These are phyloP conservation scores for Picea glauca DNA, from an alignment of 75 land plant genomes.

Conservation along the genomic window DNA sequence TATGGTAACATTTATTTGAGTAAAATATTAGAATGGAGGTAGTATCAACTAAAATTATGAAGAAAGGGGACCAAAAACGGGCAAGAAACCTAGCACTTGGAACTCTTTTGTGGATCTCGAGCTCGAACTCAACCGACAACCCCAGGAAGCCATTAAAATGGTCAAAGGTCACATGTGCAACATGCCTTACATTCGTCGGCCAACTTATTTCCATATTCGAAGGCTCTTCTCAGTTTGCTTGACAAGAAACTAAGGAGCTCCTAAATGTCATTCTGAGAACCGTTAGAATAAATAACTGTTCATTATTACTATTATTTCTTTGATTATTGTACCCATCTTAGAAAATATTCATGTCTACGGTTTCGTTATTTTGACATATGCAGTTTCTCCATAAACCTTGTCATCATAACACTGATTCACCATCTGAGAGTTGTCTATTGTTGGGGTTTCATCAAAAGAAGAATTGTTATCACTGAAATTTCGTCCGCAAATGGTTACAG, in stretches of 20 bases:
- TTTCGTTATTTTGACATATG: too few species aligned
- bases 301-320: not conserved
- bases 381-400: not conserved
- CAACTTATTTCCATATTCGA: too few species aligned
- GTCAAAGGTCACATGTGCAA: too few species aligned
- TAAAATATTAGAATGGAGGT: too few species aligned
- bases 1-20: too few species aligned
- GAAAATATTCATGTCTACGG: not conserved
- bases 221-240: too few species aligned
- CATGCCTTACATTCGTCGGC: too few species aligned
- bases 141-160: too few species aligned
- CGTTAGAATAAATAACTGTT: conserved; percentile 46
- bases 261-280: conserved; percentile 42
- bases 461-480: not conserved
- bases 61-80: not conserved
- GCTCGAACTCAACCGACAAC: conserved; percentile 34
- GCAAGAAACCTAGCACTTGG: conserved; percentile 55
- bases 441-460: not conserved
- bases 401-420: not conserved
- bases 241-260: conserved; percentile 43
- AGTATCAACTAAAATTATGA: too few species aligned
- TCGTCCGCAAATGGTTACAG: too few species aligned
- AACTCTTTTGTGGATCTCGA: conserved; percentile 55
- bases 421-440: not conserved
- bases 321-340: too few species aligned